Evolutionary conservation across 2,329 filamentous ascomycete genomes (phyloP).

Genomic region (Microdochium bolleyi): DNA sequence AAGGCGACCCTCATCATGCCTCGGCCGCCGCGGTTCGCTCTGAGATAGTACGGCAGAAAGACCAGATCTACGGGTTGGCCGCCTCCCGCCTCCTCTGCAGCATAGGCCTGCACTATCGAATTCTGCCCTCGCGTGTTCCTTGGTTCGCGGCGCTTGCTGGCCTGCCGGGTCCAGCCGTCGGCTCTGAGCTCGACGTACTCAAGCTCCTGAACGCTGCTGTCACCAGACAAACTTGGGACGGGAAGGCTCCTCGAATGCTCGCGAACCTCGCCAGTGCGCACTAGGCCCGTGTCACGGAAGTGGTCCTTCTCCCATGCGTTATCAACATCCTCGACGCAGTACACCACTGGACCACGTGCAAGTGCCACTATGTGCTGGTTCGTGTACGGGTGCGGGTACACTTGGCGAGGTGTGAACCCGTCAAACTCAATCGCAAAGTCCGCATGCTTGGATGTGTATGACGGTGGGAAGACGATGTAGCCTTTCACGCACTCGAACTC

Average conservation of each 20-base stretch:
- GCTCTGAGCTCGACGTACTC: constrained; percentile 16
- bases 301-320: constrained; percentile 48
- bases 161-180: constrained; percentile 13
- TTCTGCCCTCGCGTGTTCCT: not conserved
- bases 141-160: constrained; percentile 3
- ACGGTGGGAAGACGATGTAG: constrained; percentile 36
- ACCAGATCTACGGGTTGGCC: constrained; percentile 22
- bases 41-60: constrained; percentile 47
- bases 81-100: constrained; percentile 8
- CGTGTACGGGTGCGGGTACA: constrained; percentile 47
- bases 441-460: constrained; percentile 28
- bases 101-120: constrained; percentile 9
- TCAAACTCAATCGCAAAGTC: constrained; percentile 34
- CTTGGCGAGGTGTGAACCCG: constrained; percentile 36
- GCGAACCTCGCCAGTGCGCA: not conserved
- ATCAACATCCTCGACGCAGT: constrained; percentile 53
- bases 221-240: not conserved
- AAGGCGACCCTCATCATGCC: constrained; percentile 44
- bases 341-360: constrained; percentile 49
- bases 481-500: constrained; percentile 29
- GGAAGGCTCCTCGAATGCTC: not conserved
- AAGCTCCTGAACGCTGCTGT: not conserved
- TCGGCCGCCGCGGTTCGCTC: constrained; percentile 44
- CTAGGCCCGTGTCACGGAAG: constrained; percentile 31
- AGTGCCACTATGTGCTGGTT: constrained; percentile 45